Base-by-base conservation (phyloP, 202 grass and related monocot species). In the Panicum hallii region DNA sequence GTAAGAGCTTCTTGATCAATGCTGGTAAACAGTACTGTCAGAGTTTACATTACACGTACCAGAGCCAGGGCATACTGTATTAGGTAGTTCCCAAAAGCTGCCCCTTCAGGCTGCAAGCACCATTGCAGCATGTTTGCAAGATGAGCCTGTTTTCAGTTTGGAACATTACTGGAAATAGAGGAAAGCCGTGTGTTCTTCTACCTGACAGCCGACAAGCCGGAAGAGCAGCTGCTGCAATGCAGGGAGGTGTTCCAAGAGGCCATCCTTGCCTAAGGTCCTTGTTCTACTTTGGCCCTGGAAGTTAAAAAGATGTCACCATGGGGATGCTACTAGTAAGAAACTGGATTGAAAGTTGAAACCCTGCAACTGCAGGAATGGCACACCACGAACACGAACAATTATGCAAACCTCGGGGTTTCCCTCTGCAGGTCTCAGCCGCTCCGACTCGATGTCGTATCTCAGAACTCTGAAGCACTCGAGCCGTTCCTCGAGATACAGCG, bases 141-240 rank as follows among this genome's bases (percentile, higher is more conserved):
- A 68, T 61, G 15, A 69, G 20, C 16, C 38, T 11, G 1, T 20
- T 48, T 17, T 15, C 16, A 81, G 43, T 20, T 54, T 55, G 17
- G 11, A 40, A 68, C 69, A 74, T 5, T 48, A 14, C 15, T 63
- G 38, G 34, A 60, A 5, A 16, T 28, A 78, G 17, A 22, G 47
- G 7, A 30, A 49, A 41, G 13, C 5, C 40, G 5, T 42, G 13
- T n/a, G 4, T 2, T 11, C 15, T n/a, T 57, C 17, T 52, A 15
- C 95, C 91, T 93, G 95, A 40, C 95, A 98, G 61, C 89, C 75
- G 14, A 98, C 81, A 45, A 98, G 95, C 71, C 93, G 82, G 64
- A 92, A 95, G 20, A 98, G 85, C 60, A 98, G 87, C 83, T 98
- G 91, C 89, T 98, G 95, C 68, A 98, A 78, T 43, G 95, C 87